Evolutionary conservation across 2,329 filamentous ascomycete species (phyloP).

Genomic region (Capronia americana): DNA sequence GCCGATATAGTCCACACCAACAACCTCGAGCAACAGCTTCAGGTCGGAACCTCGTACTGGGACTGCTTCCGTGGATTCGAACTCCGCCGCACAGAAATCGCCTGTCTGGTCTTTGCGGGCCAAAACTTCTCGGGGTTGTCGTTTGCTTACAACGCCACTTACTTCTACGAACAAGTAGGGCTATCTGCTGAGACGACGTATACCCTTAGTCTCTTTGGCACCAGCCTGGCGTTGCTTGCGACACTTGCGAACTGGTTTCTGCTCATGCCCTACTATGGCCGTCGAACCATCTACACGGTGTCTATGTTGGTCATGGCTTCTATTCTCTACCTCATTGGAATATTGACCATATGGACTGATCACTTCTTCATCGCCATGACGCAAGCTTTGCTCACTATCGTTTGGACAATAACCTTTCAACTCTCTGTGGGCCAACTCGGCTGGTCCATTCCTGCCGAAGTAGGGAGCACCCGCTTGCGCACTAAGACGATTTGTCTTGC

Average conservation of each 20-base stretch:
- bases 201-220: slow-evolving; percentile 59
- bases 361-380: slow-evolving; percentile 43
- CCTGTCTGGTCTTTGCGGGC: slow-evolving; percentile 46
- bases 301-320: slow-evolving; percentile 43
- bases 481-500: slow-evolving; percentile 62
- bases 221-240: slow-evolving; percentile 63
- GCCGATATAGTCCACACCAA: slow-evolving; percentile 50
- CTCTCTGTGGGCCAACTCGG: slow-evolving; percentile 61
- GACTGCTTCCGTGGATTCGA: slow-evolving; percentile 46
- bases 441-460: slow-evolving; percentile 59
- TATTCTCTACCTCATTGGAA: slow-evolving; percentile 43
- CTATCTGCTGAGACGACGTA: slow-evolving; percentile 46
- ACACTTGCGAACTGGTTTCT: slow-evolving; percentile 59
- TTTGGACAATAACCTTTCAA: slow-evolving; percentile 62
- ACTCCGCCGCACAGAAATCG: slow-evolving; percentile 51
- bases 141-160: slow-evolving; percentile 47
- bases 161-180: slow-evolving; percentile 52
- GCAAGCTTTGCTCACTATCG: slow-evolving; percentile 55
- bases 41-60: slow-evolving; percentile 42
- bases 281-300: slow-evolving; percentile 49
- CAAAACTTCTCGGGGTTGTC: slow-evolving; percentile 47
- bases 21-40: slow-evolving; percentile 41
- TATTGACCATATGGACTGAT: slow-evolving; percentile 39
- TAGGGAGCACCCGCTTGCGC: slow-evolving; percentile 60
- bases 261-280: slow-evolving; percentile 46